A percentile compares a stretch with the other conserved stretches of the same genome.
Conservation (phyloP, 2,329 filamentous ascomycete species). For the Clarireedia homoeocarpa region DNA sequence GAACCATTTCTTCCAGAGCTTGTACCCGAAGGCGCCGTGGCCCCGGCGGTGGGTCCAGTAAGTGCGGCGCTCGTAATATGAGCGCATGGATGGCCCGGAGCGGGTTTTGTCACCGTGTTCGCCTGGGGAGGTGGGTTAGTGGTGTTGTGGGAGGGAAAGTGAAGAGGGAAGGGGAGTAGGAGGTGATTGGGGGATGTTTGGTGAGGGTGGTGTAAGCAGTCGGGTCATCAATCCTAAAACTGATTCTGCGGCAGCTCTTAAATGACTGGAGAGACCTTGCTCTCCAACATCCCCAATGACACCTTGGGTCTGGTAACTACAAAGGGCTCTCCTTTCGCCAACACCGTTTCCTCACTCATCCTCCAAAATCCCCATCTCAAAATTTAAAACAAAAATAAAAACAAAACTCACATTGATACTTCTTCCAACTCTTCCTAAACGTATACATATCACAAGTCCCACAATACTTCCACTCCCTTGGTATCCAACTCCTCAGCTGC, state of each 20-base stretch:
- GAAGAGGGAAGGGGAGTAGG: no score
- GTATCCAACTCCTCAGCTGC: slow-evolving; percentile 21
- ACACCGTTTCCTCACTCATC: no score
- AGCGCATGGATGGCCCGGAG: slow-evolving; percentile 8
- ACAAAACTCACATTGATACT: slow-evolving; percentile 16
- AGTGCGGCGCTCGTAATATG: background rate
- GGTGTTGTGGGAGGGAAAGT: no score
- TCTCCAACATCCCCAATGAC: background rate
- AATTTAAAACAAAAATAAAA: background rate
- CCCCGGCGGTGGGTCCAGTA: slow-evolving; percentile 21
- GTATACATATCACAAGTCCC: slow-evolving; percentile 19
- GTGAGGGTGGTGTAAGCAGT: no score
- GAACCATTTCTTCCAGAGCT: slow-evolving; percentile 26
- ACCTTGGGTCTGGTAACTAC: no score
- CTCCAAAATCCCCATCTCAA: background rate
- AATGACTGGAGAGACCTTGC: no score
- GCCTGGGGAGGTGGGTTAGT: slow-evolving; percentile 9
- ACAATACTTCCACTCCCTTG: slow-evolving; percentile 20
- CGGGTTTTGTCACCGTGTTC: slow-evolving; percentile 15
- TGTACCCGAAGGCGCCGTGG: slow-evolving; percentile 17
- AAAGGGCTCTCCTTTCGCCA: background rate
- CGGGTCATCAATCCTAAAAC: no score
- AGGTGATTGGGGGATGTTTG: no score
- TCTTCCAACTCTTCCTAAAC: slow-evolving; percentile 17
- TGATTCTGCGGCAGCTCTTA: no score